phyloP scores from a whole-genome alignment of 352 stramenopile genomes.

The Halophytophthora polymorphica region DNA sequence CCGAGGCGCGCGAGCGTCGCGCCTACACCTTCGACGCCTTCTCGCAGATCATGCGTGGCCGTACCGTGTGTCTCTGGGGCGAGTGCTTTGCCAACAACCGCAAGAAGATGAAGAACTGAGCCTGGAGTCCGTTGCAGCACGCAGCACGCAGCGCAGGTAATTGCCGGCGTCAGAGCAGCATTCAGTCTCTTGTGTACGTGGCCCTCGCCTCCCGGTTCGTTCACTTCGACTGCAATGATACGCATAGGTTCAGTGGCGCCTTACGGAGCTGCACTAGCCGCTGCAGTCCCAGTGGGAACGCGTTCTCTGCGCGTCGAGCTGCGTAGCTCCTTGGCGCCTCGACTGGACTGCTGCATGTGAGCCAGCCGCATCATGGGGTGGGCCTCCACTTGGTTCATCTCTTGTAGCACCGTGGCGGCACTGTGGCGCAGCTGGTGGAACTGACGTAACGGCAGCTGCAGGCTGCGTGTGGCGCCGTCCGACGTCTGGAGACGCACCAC shows the following conservation, averaged over 20 bases:
- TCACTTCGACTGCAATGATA: background rate
- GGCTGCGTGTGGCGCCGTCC: slow-evolving; percentile 35
- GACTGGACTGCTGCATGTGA: slow-evolving; percentile 33
- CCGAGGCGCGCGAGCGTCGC: slow-evolving; percentile 44
- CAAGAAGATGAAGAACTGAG: slow-evolving; percentile 84
- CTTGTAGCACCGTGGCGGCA: slow-evolving; percentile 66
- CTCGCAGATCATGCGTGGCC: slow-evolving; percentile 72
- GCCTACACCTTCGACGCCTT: slow-evolving; percentile 79
- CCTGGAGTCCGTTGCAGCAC: background rate
- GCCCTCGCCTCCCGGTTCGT: too few relatives aligned
- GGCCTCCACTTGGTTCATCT: slow-evolving; percentile 66
- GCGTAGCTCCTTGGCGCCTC: background rate
- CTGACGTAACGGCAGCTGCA: slow-evolving; percentile 52
- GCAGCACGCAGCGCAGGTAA: background rate
- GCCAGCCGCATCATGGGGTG: slow-evolving; percentile 79
- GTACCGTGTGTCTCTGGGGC: slow-evolving; percentile 80
- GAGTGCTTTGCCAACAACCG: slow-evolving; percentile 82
- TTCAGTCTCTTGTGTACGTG: too few relatives aligned
- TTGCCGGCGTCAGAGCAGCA: background rate
- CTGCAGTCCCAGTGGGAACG: too few relatives aligned
- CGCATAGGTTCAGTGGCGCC: background rate
- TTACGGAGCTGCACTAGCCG: too few relatives aligned
- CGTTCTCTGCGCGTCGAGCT: background rate
- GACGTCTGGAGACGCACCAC: slow-evolving; percentile 54
- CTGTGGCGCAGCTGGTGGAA: slow-evolving; percentile 82